Evolutionary conservation across 2,329 filamentous ascomycete species (phyloP).

Genomic region (Lecanicillium sp.): DNA sequence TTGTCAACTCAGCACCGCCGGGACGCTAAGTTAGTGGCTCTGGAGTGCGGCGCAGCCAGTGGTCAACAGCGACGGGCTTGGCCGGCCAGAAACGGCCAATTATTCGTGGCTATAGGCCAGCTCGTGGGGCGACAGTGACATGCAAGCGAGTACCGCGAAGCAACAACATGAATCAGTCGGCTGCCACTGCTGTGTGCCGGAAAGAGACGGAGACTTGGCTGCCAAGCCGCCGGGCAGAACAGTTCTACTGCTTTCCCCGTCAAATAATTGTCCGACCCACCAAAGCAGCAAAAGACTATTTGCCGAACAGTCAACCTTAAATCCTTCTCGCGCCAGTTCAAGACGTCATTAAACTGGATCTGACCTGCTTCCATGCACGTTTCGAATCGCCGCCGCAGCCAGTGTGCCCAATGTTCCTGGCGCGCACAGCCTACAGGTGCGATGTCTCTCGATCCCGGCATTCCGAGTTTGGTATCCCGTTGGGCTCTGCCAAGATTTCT

Average conservation of each 20-base stretch:
- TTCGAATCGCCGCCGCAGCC: neutral
- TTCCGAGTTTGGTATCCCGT: conserved; percentile 2
- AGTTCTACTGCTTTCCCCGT: neutral
- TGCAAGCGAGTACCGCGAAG: too few relatives aligned
- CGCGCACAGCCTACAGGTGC: neutral
- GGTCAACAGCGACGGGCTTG: too few relatives aligned
- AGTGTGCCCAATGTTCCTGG: neutral
- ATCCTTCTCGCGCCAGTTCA: neutral
- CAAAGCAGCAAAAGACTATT: neutral
- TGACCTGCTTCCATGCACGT: neutral
- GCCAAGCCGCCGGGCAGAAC: neutral
- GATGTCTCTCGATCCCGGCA: conserved; percentile 8
- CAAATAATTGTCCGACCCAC: neutral
- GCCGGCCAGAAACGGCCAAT: too few relatives aligned
- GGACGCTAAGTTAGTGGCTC: too few relatives aligned
- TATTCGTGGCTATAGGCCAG: too few relatives aligned
- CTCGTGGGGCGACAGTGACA: too few relatives aligned
- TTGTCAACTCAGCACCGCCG: too few relatives aligned
- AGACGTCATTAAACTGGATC: conserved; percentile 13
- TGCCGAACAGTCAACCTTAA: conserved; percentile 6
- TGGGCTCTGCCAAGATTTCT: neutral
- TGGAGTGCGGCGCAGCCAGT: too few relatives aligned
- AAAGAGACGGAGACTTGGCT: neutral
- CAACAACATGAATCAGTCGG: neutral
- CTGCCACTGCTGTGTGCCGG: too few relatives aligned